Conservation (phyloP, 495 filamentous ascomycete species). For the Acidiella bohemica region DNA sequence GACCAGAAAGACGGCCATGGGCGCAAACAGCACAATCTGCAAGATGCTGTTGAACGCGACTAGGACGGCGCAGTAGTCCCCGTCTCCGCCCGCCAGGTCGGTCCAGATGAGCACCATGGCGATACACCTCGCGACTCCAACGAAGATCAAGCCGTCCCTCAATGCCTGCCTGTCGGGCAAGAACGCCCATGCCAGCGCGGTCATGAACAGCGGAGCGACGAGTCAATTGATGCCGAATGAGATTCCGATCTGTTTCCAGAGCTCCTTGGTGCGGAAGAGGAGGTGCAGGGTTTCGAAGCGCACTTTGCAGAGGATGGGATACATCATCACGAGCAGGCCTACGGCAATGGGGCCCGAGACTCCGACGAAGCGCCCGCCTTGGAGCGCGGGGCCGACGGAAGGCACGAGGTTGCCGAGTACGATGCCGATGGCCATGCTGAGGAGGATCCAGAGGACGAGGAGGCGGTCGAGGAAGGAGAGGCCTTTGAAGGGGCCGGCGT, state of each 20-base stretch:
- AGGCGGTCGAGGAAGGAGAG: slow-evolving; percentile 61
- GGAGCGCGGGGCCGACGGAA: slow-evolving; percentile 44
- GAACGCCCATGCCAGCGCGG: slow-evolving; percentile 35
- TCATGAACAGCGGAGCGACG: slow-evolving; percentile 81
- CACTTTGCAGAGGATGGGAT: slow-evolving; percentile 89
- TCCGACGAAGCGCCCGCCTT: slow-evolving; percentile 56
- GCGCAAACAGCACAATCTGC: slow-evolving; percentile 30
- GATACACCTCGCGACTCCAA: slow-evolving; percentile 30
- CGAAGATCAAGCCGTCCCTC: slow-evolving; percentile 29
- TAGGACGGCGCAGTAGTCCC: slow-evolving; percentile 30
- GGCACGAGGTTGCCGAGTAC: slow-evolving; percentile 68
- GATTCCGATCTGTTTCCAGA: slow-evolving; percentile 73
- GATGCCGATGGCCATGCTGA: slow-evolving; percentile 71
- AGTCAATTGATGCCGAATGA: slow-evolving; percentile 80
- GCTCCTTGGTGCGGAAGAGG: slow-evolving; percentile 42
- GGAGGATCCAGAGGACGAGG: slow-evolving; percentile 73
- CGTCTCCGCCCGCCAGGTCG: slow-evolving; percentile 28
- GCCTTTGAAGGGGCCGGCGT: slow-evolving; percentile 40
- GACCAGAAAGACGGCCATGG: slow-evolving; percentile 29
- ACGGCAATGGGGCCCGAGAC: slow-evolving; percentile 71
- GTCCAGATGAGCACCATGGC: slow-evolving; percentile 33
- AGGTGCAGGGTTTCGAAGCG: slow-evolving; percentile 66
- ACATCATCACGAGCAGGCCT: slow-evolving; percentile 88
- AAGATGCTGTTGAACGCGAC: slow-evolving; percentile 30
- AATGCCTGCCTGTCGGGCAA: slow-evolving; percentile 28